Evolutionary conservation across 176 grass and related monocot genomes (phyloP), one percentile per base, ranked within the genome.

Genomic region (Oryza nivara): DNA sequence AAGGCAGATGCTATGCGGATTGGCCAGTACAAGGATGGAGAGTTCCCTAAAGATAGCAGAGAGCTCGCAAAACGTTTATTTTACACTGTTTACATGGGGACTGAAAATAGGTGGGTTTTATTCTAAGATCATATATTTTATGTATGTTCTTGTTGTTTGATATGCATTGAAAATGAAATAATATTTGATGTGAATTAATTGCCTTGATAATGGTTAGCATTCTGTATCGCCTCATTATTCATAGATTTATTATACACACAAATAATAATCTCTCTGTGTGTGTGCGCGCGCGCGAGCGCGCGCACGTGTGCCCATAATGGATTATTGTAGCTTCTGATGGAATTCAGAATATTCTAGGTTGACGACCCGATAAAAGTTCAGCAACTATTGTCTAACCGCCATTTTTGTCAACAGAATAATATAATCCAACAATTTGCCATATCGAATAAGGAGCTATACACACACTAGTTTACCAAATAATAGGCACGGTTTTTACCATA

Each of bases 41-140:
- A 95, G 86, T 76, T 92, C 45, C 96, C 93, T 61, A 88, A 70
- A 65, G 88, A 93, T 75, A 93, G 92, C 80, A 83, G 68, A 88
- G 93, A 98, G 60, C 75, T 98, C 43, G 93, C 91, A 54, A 93
- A 85, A 70, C 84, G 96, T 60, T 79, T 98, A 85, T 92, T 98
- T 87, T 98, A 98, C 76, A 95, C 96, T 26, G 91, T 98, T 80
- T 98, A 92, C 76, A 98, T 98, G 96, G 96, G 96, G 70, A 91
- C 93, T 78, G 96, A 93, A 86, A 98, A 98, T 36, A 98, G 96
- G 96, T 95, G 49, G 75, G 6, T 26, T 83, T 71, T 83, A 34
- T 46, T 70, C 65, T 47, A 67, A 38, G 25, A 35, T 79, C 17
- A 71, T 19, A 11, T 80, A 73, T 38, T 16, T 86, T 70, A 64